Evolutionary conservation across 805 yeast species (phyloP), one percentile per base, ranked within the genome.

Genomic region (Candida easanensis): DNA sequence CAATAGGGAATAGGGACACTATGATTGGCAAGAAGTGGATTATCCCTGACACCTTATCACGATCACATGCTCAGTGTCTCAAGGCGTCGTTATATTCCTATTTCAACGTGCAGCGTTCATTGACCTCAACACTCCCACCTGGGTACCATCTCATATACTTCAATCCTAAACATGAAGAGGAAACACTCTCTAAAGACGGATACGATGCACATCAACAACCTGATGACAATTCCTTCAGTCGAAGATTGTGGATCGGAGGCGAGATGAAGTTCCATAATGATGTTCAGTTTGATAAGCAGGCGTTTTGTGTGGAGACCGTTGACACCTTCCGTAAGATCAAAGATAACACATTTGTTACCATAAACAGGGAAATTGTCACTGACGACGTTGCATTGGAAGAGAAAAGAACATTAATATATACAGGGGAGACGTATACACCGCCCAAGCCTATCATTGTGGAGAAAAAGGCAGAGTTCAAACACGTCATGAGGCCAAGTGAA

Each of bases 221-320:
- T 1, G 22, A 18, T 3, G 57, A 51, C 36, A 46, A 38, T 27
- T 37, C 19, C 52, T 84, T 74, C 53, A 64, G 61, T 25, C 64
- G 91, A 47, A 68, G 97, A 19, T 73, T 90, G 77, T 89, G 97
- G 97, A 80, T 76, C 0, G 77, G 82, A 25, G 97, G 97, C 2
- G 62, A 70, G 18, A 65, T 89, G 26, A 59, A 63, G 19, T 76
- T 73, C 49, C 48, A 59, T 1, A 56, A 65, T 21, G 61, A 66
- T 2, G 44, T 76, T 10, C 39, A 22, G 16, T 65, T 68, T 33
- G 74, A 73, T 5, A 65, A 62, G 19, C 55, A 51, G 2, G 60
- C 79, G 6, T 45, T 47, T 0, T 83, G 93, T 53, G 52, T 51
- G 5, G 97, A 89, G 54, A 61, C 58, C 0, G 65, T 88, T 1